Percentiles rank a stretch among this genome's conserved stretches.
Evolutionary conservation across 306 rosid genomes (phyloP).

Genomic region (Cucurbita argyrosperma): DNA sequence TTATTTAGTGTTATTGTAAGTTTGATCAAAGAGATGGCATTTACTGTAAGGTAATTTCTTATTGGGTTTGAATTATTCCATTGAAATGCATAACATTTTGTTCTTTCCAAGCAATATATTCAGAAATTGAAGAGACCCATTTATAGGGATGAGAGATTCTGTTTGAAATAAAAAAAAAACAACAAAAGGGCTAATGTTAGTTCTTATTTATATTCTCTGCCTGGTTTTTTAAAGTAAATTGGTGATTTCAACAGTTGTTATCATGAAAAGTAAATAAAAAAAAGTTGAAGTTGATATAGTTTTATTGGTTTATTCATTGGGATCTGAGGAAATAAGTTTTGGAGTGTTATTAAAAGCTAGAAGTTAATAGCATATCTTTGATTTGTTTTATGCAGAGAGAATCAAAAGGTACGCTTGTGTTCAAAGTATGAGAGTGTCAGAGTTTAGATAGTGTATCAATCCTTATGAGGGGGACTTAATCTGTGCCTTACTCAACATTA

Average conservation of each 20-base stretch:
- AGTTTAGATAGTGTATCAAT: background rate
- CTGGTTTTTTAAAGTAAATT: background rate
- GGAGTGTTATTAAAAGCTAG: background rate
- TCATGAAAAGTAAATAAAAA: background rate
- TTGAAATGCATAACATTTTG: background rate
- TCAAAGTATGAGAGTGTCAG: background rate
- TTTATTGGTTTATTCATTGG: background rate
- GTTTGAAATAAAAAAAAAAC: background rate
- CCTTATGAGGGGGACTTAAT: background rate
- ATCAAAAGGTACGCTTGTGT: background rate
- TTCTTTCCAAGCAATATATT: background rate
- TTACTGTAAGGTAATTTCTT: background rate
- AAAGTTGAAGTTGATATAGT: background rate
- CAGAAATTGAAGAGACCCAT: background rate
- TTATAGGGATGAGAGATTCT: background rate
- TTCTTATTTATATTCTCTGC: background rate
- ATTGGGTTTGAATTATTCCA: background rate
- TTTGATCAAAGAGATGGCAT: background rate
- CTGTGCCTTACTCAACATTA: background rate
- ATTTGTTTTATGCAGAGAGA: background rate
- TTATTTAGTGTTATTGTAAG: background rate
- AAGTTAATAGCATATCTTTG: conserved; percentile 1
- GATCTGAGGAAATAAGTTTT: background rate
- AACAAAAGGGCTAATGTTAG: background rate
- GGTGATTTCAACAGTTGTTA: background rate